Evolutionary conservation across 2,329 filamentous ascomycete genomes (phyloP), one percentile per base, ranked within the genome.

Genomic region (Sarocladium kiliense): DNA sequence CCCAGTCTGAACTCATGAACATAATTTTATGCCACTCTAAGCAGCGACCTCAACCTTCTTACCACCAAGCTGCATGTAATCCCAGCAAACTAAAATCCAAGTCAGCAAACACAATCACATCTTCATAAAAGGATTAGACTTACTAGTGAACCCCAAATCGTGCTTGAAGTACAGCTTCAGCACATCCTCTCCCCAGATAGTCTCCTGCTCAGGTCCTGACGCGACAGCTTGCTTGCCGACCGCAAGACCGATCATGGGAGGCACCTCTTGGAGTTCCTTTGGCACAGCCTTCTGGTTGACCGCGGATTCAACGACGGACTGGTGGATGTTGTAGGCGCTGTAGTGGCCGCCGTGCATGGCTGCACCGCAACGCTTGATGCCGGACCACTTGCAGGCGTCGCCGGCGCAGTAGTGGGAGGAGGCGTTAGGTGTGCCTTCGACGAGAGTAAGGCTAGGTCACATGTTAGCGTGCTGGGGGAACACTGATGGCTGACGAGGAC

Each of bases 331-430:
- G 54, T 78, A 70, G 6, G 83, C 87, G 2, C 81, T 80, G 58
- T 79, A 76, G 63, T 85, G 81, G 36, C 88, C 89, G 75, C 86
- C 84, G 64, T 88, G 81, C 79, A 92, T 89, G 32, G 89, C 89
- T 16, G 77, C 81, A 23, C 89, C 88, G 62, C 86, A 89, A 44
- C 89, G 85, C 74, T 91, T 92, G 72, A 93, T 91, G 42, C 88
- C 88, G 0, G 85, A 80, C 88, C 89, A 92, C 49, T 75, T 73
- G 30, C 79, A 80, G 16, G 88, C 73, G 65, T 93, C 89, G 16
- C 89, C 89, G 23, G 82, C 76, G 12, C 84, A 87, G 63, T 86
- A 88, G 67, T 92, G 88, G 26, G 71, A 69, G 0, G 74, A 71
- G 12, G 80, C 69, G 59, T 89, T 86, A 3, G 84, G 76, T 0